A percentile compares a stretch with the other conserved stretches of the same genome.
phyloP scores from a whole-genome alignment of 306 rosid genomes.

The Urtica urens region DNA sequence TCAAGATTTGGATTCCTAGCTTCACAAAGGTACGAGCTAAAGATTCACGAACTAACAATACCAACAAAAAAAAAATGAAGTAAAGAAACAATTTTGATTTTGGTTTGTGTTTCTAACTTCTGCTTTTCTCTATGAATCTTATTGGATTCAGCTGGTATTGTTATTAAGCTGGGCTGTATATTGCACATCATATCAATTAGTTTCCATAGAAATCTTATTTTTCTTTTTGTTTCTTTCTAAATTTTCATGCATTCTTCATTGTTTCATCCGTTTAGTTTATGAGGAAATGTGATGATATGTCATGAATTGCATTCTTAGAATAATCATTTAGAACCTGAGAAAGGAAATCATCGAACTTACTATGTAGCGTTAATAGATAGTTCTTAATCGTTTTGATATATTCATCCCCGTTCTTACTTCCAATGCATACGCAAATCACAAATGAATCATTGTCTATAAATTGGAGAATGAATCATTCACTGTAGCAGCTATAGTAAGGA shows the following conservation, averaged over 20 bases:
- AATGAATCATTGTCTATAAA: no score
- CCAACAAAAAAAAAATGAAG: background rate
- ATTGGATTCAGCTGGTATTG: constrained; percentile 13
- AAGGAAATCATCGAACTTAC: no score
- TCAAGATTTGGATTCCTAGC: constrained; percentile 54
- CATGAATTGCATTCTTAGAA: no score
- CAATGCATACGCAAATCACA: no score
- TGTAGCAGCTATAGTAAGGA: no score
- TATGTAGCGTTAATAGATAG: no score
- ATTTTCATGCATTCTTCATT: constrained; percentile 11
- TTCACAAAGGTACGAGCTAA: constrained; percentile 33
- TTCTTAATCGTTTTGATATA: no score
- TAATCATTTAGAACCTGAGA: no score
- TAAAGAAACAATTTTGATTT: constrained; percentile 7
- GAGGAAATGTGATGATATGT: constrained; percentile 13
- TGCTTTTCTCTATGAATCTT: constrained; percentile 16
- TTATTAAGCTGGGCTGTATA: constrained; percentile 14
- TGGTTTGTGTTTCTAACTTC: constrained; percentile 13
- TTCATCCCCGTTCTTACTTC: no score
- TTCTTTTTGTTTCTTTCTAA: background rate
- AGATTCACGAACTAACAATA: no score
- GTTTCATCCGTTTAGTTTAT: constrained; percentile 16
- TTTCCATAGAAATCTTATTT: background rate
- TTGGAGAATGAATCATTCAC: no score
- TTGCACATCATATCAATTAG: constrained; percentile 10